These are phyloP conservation scores for Solanum ossicruentum DNA, from an alignment of 257 asterid genomes.

Conservation along the genomic window DNA sequence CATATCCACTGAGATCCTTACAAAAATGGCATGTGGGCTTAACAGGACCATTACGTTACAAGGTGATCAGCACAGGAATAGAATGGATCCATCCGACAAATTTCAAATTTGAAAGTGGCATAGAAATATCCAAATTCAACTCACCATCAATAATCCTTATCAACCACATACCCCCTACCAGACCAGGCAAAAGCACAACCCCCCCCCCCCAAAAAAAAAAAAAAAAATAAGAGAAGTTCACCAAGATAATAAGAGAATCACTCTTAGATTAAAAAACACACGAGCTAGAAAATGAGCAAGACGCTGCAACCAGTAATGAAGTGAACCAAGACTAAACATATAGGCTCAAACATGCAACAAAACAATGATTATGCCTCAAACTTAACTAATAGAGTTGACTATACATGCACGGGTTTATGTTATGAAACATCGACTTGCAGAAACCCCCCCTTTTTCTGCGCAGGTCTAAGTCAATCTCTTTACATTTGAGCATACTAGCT, in stretches of 20 bases:
- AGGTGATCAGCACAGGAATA: not conserved
- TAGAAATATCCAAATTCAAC: not conserved
- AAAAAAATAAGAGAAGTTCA: not conserved
- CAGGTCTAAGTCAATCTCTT: not conserved
- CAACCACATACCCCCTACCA: not conserved
- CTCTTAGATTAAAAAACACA: not conserved
- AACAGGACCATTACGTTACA: not conserved
- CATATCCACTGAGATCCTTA: slow-evolving; percentile 1
- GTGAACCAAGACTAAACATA: not conserved
- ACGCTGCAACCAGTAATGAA: not conserved
- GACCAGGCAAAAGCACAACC: not conserved
- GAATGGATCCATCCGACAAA: not conserved
- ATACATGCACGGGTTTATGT: not conserved
- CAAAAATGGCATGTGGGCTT: not conserved
- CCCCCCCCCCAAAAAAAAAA: not conserved
- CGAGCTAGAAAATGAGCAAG: not conserved
- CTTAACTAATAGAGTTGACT: not conserved
- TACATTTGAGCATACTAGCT: not conserved
- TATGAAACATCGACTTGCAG: not conserved
- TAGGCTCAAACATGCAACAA: not conserved
- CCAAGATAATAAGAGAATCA: not conserved
- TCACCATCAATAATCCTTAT: not conserved
- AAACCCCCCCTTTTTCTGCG: not conserved
- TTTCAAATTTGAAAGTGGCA: not conserved
- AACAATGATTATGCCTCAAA: not conserved